These are phyloP conservation scores for Scolecobasidium constrictum DNA, from an alignment of 2,329 filamentous ascomycete species.

Conservation along the genomic window DNA sequence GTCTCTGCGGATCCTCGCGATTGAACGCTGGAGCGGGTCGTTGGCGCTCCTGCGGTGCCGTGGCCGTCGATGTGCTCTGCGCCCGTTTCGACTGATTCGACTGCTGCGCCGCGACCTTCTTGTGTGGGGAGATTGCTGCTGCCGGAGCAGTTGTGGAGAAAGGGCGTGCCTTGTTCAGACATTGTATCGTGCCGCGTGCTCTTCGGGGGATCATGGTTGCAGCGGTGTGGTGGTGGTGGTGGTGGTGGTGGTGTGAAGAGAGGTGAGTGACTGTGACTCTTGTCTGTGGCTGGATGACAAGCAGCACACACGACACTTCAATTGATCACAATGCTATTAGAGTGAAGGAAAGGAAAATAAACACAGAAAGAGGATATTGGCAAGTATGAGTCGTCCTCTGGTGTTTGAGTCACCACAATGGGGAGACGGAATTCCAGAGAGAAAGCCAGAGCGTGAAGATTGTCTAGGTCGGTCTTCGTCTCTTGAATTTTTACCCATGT, in stretches of 20 bases:
- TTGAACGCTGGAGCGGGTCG: slow-evolving; percentile 39
- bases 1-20: slow-evolving; percentile 28
- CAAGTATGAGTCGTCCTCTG: not conserved
- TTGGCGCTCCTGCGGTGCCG: slow-evolving; percentile 25
- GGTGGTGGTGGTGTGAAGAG: not conserved
- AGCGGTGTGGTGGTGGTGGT: slow-evolving; percentile 2
- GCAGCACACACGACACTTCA: too few relatives aligned
- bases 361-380: not conserved
- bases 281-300: too few relatives aligned
- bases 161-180: slow-evolving; percentile 27
- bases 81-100: slow-evolving; percentile 22
- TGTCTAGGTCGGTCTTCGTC: not conserved
- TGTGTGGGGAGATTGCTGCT: slow-evolving; percentile 2
- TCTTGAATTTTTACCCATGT: not conserved
- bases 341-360: not conserved
- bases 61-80: slow-evolving; percentile 31
- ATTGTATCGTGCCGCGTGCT: slow-evolving; percentile 26
- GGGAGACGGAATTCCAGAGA: too few relatives aligned
- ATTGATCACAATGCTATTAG: too few relatives aligned
- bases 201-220: slow-evolving; percentile 24
- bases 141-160: slow-evolving; percentile 23
- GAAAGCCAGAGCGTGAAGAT: too few relatives aligned
- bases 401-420: not conserved
- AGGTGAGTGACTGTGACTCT: not conserved
- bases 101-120: not conserved